These are phyloP conservation scores for Yarrowia sp. DNA, from an alignment of 805 yeast genomes.

Conservation along the genomic window DNA sequence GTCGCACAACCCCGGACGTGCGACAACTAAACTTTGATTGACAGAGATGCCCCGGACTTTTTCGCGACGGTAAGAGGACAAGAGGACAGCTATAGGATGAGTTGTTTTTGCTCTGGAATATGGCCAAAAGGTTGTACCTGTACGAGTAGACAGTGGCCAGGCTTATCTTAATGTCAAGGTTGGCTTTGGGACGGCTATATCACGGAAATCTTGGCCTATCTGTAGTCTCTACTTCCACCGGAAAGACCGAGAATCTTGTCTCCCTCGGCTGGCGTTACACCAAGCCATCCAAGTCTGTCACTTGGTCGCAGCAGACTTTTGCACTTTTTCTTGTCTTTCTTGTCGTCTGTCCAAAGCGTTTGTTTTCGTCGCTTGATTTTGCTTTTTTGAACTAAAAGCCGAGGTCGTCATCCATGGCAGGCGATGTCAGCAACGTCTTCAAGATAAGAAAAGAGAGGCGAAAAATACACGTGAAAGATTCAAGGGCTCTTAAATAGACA, in stretches of 20 bases:
- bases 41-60: conserved; percentile 13
- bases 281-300: background rate
- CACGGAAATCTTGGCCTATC: conserved; percentile 2
- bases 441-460: background rate
- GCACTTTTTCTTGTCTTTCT: background rate
- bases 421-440: background rate
- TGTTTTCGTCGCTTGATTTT: background rate
- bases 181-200: background rate
- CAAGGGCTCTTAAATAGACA: background rate
- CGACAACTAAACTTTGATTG: background rate
- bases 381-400: conserved; percentile 4
- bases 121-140: background rate
- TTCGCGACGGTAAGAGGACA: background rate
- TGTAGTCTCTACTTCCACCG: no score
- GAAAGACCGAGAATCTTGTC: conserved; percentile 14
- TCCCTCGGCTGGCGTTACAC: conserved; percentile 8
- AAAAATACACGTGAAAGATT: background rate
- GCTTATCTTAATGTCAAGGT: background rate
- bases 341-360: background rate
- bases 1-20: conserved; percentile 10
- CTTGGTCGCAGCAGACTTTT: background rate
- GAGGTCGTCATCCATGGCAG: background rate
- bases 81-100: background rate
- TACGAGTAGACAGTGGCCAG: background rate
- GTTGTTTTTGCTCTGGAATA: background rate